Evolutionary conservation across 139 green algal genomes (phyloP), one percentile per base, ranked within the genome.

Genomic region (Gonium pectorale): DNA sequence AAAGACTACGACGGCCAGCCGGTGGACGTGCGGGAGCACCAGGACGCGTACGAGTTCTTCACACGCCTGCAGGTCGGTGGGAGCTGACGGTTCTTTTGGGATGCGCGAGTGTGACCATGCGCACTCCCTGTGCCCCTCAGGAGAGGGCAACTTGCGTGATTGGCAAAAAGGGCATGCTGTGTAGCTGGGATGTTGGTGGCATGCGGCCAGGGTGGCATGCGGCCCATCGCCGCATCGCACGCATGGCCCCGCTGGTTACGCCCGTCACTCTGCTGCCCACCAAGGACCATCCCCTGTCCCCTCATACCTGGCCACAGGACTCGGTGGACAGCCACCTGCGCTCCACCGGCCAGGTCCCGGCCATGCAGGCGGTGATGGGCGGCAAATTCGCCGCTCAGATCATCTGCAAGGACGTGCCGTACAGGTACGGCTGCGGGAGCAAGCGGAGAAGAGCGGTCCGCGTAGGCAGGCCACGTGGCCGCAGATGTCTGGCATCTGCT

Each of bases 31-130:
- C 87, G 88, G 85, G 96, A 98, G 90, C 96, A 99, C 88, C 96
- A 99, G 82, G 96, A 99, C 80, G 96, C 94, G 0, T 95, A 97
- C 80, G 96, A 98, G 89, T 98, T 98, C 88, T 96, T 98, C 87
- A 96, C 93, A 11, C 67, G 92, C 3, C 89, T 96, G 81, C 93
- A 95, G 92, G 92, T 93, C 59, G 29, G 74, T 15, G 9, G 43
- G 26, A 3, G 49, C n/a, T n/a, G n/a, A n/a, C n/a, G n/a, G n/a
- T n/a, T n/a, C n/a, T n/a, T n/a, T n/a, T n/a, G n/a, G n/a, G n/a
- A n/a, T n/a, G n/a, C n/a, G n/a, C n/a, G n/a, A n/a, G n/a, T n/a
- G n/a, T n/a, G n/a, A n/a, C n/a, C n/a, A n/a, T n/a, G n/a, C n/a
- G n/a, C n/a, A n/a, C n/a, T n/a, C n/a, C n/a, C n/a, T n/a, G n/a